Base-by-base conservation (phyloP, 306 rosid species). In the Purshia tridentata region DNA sequence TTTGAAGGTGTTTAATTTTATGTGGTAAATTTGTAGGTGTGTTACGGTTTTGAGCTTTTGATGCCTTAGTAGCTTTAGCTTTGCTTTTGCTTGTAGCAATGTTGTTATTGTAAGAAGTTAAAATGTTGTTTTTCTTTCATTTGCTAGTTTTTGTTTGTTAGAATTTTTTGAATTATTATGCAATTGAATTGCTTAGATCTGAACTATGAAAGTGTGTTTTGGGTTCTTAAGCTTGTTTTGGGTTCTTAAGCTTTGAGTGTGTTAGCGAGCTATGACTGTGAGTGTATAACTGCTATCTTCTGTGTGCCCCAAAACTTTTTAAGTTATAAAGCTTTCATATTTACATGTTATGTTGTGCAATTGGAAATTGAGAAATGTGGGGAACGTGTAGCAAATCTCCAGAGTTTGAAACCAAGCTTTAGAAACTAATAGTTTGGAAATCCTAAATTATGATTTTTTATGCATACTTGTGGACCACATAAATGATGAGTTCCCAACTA, bases 141-240 rank as follows among this genome's bases (percentile, higher is more conserved):
- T 40, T 54, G 6, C 37, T 22, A 29, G 12, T 18, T 75, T 16
- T 1, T 4, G 8, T 69, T 76, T 49, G 29, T 45, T 72, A 11
- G 14, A 42, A 40, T 11, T 9, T 51, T 23, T 73, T 39, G 6
- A 22, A 41, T 41, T 72, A 29, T 3, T 55, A 44, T 47, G 64
- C 29, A 9, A 54, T 72, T 55, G 73, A 80, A 52, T 69, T 77
- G 57, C 18, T 47, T 80, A 55, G 92, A 87, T 89, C 89, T 87
- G 83, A 74, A 71, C 62, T 46, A 67, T 50, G 60, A 8, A 70
- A 56, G 40, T 54, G 47, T 81, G 75, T n/a, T 64, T 75, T 63
- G 62, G 75, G 67, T 63, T 76, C 19, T 71, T 44, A 37, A 54
- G 83, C 69, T 54, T 83, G 75, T n/a, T 64, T 75, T 63, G 62